A percentile compares a stretch with the other conserved stretches of the same genome.
Conservation (phyloP, 2,329 filamentous ascomycete species). For the Trichophyton benhamiae region DNA sequence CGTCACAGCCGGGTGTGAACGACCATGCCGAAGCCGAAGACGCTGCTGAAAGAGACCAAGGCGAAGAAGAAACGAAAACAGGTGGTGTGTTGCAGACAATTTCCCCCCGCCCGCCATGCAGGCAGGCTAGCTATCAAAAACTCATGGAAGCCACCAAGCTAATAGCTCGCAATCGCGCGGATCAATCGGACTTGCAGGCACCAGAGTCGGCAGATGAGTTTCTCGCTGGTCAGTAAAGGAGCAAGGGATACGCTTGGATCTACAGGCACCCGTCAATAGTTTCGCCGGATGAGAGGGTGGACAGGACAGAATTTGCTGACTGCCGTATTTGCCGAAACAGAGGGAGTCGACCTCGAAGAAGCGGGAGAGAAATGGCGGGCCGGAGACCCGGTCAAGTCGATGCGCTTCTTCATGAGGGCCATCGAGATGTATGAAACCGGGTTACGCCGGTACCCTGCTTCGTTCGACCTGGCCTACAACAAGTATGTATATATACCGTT, state of each 20-base stretch:
- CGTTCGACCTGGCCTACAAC: conserved; percentile 63
- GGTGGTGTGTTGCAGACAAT: conserved; percentile 20
- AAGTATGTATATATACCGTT: conserved; percentile 39
- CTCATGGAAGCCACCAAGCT: neutral
- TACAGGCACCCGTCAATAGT: neutral
- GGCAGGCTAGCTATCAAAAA: neutral
- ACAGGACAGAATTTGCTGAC: neutral
- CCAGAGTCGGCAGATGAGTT: conserved; percentile 56
- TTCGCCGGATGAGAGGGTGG: neutral
- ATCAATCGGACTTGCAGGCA: conserved; percentile 12
- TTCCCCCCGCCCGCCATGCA: neutral
- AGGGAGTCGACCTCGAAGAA: conserved; percentile 57
- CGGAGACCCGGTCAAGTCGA: conserved; percentile 55
- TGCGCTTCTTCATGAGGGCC: conserved; percentile 48
- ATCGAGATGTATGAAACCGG: conserved; percentile 55
- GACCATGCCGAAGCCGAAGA: conserved; percentile 30
- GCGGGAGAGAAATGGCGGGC: conserved; percentile 63
- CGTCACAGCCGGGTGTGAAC: conserved; percentile 1
- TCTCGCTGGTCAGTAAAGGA: conserved; percentile 40
- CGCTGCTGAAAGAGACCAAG: conserved; percentile 32
- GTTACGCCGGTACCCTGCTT: conserved; percentile 46
- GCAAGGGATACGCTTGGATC: neutral
- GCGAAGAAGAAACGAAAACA: conserved; percentile 32
- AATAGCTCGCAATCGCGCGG: conserved; percentile 2
- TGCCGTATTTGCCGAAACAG: conserved; percentile 21